These are phyloP conservation scores for Butyriboletus loyo DNA, from an alignment of 768 basidiomycete genomes.

Conservation along the genomic window DNA sequence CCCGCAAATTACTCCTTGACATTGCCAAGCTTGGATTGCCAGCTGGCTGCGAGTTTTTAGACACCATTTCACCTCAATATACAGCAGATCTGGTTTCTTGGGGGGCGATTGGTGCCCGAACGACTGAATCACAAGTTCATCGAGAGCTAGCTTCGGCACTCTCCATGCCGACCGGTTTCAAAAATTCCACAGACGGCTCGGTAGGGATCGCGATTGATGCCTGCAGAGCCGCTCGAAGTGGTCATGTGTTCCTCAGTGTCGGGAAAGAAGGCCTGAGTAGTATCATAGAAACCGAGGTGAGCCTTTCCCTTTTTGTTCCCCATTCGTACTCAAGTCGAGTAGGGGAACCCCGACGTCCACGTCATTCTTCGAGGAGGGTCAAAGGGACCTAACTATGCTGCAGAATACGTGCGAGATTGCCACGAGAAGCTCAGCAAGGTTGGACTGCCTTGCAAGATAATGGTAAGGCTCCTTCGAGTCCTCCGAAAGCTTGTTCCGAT, in stretches of 20 bases:
- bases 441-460: conserved; percentile 73
- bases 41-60: conserved; percentile 95
- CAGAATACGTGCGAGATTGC: conserved; percentile 75
- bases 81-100: conserved; percentile 91
- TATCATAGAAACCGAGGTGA: conserved; percentile 90
- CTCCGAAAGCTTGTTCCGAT: background rate
- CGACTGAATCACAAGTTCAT: conserved; percentile 92
- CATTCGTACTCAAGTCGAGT: conserved; percentile 4
- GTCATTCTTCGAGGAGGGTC: conserved; percentile 91
- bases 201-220: conserved; percentile 93
- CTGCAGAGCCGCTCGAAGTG: conserved; percentile 84
- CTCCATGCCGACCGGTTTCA: conserved; percentile 98
- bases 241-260: conserved; percentile 95
- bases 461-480: conserved; percentile 51
- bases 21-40: conserved; percentile 89
- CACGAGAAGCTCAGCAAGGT: conserved; percentile 77
- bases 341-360: conserved; percentile 92
- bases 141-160: conserved; percentile 83
- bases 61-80: conserved; percentile 77
- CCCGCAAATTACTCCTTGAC: conserved; percentile 83
- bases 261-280: conserved; percentile 95
- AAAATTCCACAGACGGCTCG: conserved; percentile 95
- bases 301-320: conserved; percentile 8
- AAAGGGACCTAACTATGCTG: conserved; percentile 84
- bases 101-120: conserved; percentile 95